These are phyloP conservation scores for Chrysopogon serrulatus DNA, from an alignment of 176 grass and related monocot genomes.

Conservation along the genomic window DNA sequence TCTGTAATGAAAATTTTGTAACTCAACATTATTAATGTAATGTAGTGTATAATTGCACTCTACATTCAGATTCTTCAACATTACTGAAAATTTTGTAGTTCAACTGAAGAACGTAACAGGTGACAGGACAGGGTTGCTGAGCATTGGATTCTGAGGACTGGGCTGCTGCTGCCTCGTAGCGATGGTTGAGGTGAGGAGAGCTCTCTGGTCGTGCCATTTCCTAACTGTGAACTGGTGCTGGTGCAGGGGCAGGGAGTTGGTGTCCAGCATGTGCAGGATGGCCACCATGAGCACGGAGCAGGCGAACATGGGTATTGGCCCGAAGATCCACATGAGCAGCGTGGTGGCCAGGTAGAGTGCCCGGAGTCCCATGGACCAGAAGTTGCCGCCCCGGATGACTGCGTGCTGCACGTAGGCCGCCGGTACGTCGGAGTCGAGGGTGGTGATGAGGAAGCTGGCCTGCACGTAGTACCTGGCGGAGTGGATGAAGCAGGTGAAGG, in stretches of 20 bases:
- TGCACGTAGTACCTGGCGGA: slow-evolving; percentile 93
- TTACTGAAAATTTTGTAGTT: not conserved
- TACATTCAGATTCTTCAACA: not conserved
- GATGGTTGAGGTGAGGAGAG: not conserved
- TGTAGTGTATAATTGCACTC: not conserved
- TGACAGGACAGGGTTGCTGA: slow-evolving; percentile 26
- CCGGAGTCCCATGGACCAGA: slow-evolving; percentile 82
- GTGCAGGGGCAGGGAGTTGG: slow-evolving; percentile 78
- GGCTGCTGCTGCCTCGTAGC: not conserved
- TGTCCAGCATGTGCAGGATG: slow-evolving; percentile 75
- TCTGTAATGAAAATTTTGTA: slow-evolving; percentile 26
- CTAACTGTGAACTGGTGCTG: slow-evolving; percentile 45
- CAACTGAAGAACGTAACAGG: slow-evolving; percentile 37
- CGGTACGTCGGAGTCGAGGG: slow-evolving; percentile 70
- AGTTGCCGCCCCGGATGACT: slow-evolving; percentile 65
- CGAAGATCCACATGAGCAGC: slow-evolving; percentile 92
- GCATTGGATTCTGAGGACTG: slow-evolving; percentile 16
- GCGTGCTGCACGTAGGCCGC: slow-evolving; percentile 71
- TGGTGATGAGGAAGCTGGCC: slow-evolving; percentile 89
- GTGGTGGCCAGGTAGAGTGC: slow-evolving; percentile 84
- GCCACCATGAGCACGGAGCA: slow-evolving; percentile 73
- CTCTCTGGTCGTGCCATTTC: slow-evolving; percentile 22
- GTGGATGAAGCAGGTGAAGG: slow-evolving; percentile 99
- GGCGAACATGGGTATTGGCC: slow-evolving; percentile 71
- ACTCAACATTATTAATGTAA: not conserved